These are phyloP conservation scores for Russula olivacea DNA, from an alignment of 768 basidiomycete genomes.

Conservation along the genomic window DNA sequence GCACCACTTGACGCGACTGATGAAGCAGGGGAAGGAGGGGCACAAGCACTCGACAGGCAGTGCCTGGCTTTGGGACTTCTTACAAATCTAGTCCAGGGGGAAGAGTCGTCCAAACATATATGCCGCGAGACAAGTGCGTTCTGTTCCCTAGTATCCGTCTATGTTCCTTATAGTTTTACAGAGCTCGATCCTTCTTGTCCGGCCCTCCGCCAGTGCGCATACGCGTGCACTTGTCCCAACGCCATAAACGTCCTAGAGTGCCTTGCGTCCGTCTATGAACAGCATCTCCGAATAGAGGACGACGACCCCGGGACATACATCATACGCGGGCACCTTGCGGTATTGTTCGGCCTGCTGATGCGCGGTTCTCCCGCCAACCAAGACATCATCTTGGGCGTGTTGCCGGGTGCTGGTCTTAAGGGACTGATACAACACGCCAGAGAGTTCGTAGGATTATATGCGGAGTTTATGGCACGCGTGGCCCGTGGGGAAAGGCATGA, in stretches of 20 bases:
- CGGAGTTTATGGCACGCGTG: constrained; percentile 31
- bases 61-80: constrained; percentile 72
- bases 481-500: constrained; percentile 23
- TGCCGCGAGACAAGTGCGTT: constrained; percentile 48
- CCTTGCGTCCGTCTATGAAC: constrained; percentile 45
- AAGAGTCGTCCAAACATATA: constrained; percentile 42
- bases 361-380: constrained; percentile 33
- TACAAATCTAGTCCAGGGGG: constrained; percentile 66
- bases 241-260: constrained; percentile 45
- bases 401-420: constrained; percentile 35
- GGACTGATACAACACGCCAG: constrained; percentile 35
- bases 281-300: constrained; percentile 33
- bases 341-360: constrained; percentile 57
- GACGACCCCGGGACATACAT: constrained; percentile 36
- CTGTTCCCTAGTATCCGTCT: constrained; percentile 26
- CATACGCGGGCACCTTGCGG: constrained; percentile 66
- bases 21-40: constrained; percentile 29
- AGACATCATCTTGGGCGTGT: constrained; percentile 30
- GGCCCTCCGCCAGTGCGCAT: constrained; percentile 45
- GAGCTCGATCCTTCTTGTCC: constrained; percentile 49
- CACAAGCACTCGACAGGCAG: constrained; percentile 56
- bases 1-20: constrained; percentile 21
- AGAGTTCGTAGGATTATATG: constrained; percentile 41
- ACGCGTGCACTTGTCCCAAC: constrained; percentile 47
- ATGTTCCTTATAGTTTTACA: constrained; percentile 27